A percentile compares a stretch with the other conserved stretches of the same genome.
These are phyloP conservation scores for Fusarium stilboides DNA, from an alignment of 2,329 filamentous ascomycete genomes.

Conservation along the genomic window DNA sequence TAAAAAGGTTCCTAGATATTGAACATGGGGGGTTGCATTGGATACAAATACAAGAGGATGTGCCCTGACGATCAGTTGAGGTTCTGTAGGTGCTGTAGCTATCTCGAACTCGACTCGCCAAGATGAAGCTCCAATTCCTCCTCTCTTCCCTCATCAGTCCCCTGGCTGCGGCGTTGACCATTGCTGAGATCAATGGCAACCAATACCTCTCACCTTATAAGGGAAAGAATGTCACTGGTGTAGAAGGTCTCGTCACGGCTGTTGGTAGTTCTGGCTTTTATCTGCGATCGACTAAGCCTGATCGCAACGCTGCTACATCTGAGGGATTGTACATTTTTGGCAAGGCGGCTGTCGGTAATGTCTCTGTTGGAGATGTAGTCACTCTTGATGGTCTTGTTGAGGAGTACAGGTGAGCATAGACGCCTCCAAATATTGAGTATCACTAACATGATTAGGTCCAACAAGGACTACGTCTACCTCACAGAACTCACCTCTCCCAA, in stretches of 20 bases:
- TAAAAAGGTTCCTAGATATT: neutral
- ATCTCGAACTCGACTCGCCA: constrained; percentile 12
- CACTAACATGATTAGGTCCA: constrained; percentile 59
- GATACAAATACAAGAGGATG: constrained; percentile 41
- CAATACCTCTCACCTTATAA: constrained; percentile 74
- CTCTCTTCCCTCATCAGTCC: constrained; percentile 47
- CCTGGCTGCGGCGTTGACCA: constrained; percentile 60
- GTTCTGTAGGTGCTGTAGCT: too few species aligned
- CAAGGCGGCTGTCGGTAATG: constrained; percentile 63
- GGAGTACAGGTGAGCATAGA: constrained; percentile 65
- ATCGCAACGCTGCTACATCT: constrained; percentile 70
- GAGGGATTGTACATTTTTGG: constrained; percentile 78
- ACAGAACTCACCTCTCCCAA: constrained; percentile 73
- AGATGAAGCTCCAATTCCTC: constrained; percentile 53
- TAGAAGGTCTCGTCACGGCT: constrained; percentile 76
- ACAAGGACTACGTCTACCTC: constrained; percentile 71
- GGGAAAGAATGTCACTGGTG: constrained; percentile 68
- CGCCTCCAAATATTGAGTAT: neutral
- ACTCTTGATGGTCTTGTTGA: constrained; percentile 71
- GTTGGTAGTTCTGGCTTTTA: constrained; percentile 74
- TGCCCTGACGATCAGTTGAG: constrained; percentile 7
- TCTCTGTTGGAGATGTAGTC: constrained; percentile 75
- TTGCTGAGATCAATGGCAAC: constrained; percentile 77
- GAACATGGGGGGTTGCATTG: constrained; percentile 1
- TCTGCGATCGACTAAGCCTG: constrained; percentile 72